These are phyloP conservation scores for Pseudozyma thailandica DNA, from an alignment of 1,284 basidiomycete genomes.

Conservation along the genomic window DNA sequence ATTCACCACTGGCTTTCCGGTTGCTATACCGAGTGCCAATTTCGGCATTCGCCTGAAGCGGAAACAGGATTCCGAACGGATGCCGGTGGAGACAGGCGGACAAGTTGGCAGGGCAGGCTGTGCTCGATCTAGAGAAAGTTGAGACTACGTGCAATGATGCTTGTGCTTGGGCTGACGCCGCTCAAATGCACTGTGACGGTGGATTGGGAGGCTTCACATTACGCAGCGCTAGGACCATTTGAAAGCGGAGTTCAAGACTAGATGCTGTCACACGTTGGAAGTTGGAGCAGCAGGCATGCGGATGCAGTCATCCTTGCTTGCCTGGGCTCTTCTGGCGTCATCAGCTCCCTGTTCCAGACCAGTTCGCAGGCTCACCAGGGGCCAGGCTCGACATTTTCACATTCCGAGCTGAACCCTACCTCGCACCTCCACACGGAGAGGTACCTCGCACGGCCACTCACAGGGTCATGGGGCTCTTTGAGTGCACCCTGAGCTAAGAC, in stretches of 20 bases:
- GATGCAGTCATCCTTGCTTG: slow-evolving; percentile 11
- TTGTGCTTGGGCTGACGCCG: not conserved
- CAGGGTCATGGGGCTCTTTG: too few species aligned
- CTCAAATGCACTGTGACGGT: slow-evolving; percentile 12
- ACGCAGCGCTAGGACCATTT: too few species aligned
- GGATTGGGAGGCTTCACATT: not conserved
- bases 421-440: not conserved
- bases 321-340: too few species aligned
- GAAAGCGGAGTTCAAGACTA: too few species aligned
- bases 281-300: not conserved
- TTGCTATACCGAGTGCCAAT: not conserved
- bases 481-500: too few species aligned
- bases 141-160: slow-evolving; percentile 1
- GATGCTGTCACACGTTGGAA: too few species aligned
- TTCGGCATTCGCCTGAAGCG: not conserved
- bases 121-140: slow-evolving; percentile 9
- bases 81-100: slow-evolving; percentile 3
- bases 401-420: not conserved
- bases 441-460: not conserved
- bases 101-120: not conserved
- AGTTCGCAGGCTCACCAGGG: not conserved
- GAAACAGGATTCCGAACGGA: not conserved
- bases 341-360: too few species aligned
- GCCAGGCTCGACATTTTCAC: slow-evolving; percentile 1
- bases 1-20: too few species aligned